phyloP scores from a whole-genome alignment of 2,329 filamentous ascomycete species.

The Tothia fuscella region DNA sequence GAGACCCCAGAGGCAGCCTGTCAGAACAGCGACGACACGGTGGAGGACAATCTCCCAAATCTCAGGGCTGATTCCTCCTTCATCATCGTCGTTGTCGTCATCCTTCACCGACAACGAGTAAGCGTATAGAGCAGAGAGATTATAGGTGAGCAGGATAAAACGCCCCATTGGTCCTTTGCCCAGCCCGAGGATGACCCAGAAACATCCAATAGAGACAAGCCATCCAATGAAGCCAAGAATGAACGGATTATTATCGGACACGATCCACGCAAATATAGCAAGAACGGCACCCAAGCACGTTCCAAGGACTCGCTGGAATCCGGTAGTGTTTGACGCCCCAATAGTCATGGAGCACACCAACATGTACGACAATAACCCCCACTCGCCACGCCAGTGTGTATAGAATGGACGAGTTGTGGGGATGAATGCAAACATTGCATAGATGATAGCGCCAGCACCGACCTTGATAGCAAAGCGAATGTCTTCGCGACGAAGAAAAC shows the following conservation, averaged over 20 bases:
- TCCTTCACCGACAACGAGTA: constrained; percentile 78
- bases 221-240: constrained; percentile 72
- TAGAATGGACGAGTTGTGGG: constrained; percentile 67
- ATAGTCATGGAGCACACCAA: constrained; percentile 97
- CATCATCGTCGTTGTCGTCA: constrained; percentile 69
- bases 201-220: constrained; percentile 68
- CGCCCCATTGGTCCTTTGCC: constrained; percentile 82
- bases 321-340: constrained; percentile 88
- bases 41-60: constrained; percentile 84
- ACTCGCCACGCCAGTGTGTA: constrained; percentile 83
- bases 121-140: constrained; percentile 85
- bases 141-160: constrained; percentile 92
- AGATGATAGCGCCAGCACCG: constrained; percentile 76
- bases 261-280: constrained; percentile 66
- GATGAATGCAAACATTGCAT: constrained; percentile 81
- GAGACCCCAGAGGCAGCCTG: constrained; percentile 84
- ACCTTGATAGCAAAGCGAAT: constrained; percentile 82
- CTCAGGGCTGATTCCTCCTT: constrained; percentile 70
- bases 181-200: constrained; percentile 76
- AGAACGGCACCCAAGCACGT: constrained; percentile 70
- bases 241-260: constrained; percentile 60
- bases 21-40: constrained; percentile 73
- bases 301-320: constrained; percentile 72
- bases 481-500: constrained; percentile 51
- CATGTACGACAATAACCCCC: constrained; percentile 95